Evolutionary conservation across 2,329 filamentous ascomycete species (phyloP).

Genomic region (Trichophyton simii): DNA sequence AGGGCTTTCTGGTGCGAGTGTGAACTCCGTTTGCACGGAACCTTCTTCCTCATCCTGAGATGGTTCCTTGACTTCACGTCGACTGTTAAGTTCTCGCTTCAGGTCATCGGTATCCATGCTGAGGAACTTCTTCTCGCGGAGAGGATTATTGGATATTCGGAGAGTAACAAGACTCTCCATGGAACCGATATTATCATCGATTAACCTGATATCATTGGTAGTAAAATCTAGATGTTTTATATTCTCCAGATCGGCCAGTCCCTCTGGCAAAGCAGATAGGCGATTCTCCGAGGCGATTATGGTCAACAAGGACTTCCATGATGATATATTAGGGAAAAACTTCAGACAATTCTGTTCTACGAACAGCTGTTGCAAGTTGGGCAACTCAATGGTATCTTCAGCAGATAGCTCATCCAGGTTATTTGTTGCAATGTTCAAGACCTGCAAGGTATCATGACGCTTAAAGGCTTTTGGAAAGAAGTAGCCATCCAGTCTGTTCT

Average conservation of each 20-base stretch:
- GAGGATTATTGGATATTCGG: conserved; percentile 73
- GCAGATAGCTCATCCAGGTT: conserved; percentile 46
- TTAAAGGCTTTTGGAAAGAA: conserved; percentile 54
- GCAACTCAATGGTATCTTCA: conserved; percentile 46
- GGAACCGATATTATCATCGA: conserved; percentile 63
- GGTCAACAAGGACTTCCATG: conserved; percentile 60
- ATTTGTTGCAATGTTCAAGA: conserved; percentile 67
- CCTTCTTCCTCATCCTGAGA: conserved; percentile 26
- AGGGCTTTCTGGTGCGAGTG: conserved; percentile 34
- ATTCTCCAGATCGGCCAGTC: conserved; percentile 55
- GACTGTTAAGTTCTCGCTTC: conserved; percentile 57
- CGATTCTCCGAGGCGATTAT: conserved; percentile 72
- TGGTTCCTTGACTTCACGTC: conserved; percentile 43
- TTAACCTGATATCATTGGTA: conserved; percentile 63
- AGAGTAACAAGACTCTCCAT: conserved; percentile 70
- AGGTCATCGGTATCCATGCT: conserved; percentile 69
- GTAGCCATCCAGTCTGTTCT: conserved; percentile 63
- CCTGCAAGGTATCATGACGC: conserved; percentile 53
- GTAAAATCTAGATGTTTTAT: conserved; percentile 71
- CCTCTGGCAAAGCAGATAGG: conserved; percentile 60
- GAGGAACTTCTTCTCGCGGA: conserved; percentile 76
- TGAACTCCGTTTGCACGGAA: conserved; percentile 31
- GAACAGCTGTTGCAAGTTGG: conserved; percentile 59
- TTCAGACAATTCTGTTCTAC: conserved; percentile 72
- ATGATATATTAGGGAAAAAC: conserved; percentile 57